Base-by-base conservation (phyloP, 2,329 filamentous ascomycete species). In the Cladophialophora immunda region DNA sequence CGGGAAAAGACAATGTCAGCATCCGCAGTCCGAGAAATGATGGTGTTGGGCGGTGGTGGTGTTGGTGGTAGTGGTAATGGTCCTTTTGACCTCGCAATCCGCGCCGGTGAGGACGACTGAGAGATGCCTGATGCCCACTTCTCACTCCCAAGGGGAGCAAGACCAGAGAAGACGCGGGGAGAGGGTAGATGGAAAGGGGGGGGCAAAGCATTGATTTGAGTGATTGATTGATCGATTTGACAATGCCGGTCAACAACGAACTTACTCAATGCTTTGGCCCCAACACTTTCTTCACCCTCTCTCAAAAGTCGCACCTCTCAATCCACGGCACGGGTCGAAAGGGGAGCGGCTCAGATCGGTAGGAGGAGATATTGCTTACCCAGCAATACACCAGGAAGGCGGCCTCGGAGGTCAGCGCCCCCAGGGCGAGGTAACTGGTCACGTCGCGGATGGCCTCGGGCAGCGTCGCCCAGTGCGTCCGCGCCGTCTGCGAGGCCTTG, bases 361-460 rank as follows among this genome's bases (percentile, higher is more conserved):
- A 70, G 25, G 65, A 68, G 56, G 66, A 66, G 45, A 66, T 56
- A 65, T 70, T 68, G 66, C 68, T 68, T 68, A 70, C 68, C 68
- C 62, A 63, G 64, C 63, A 70, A 66, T 70, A 70, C 45, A 70
- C 53, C 66, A 68, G 17, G 53, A 68, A 70, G 38, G 68, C 66
- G 30, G 61, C 66, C 56, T 60, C 62, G 8, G 68, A 66, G n/a
- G 68, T 67, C 57, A 70, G 50, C 38, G 63, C 68, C 30, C 62
- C 68, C 8, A 70, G 63, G n/a, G 68, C 68, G 22, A 57, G 36
- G 47, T 70, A 70, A 45, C 66, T 68, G 30, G 62, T 66, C 34
- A 53, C 60, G 50, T 70, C 68, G 15, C 68, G 68, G 11, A 70
- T 58, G 15, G 60, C 19, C 36, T 62, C 27, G 29, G 68, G 66